Percentiles rank a stretch among this genome's conserved stretches.
Evolutionary conservation across 768 basidiomycete genomes (phyloP).

Genomic region (Russula ochroleuca): DNA sequence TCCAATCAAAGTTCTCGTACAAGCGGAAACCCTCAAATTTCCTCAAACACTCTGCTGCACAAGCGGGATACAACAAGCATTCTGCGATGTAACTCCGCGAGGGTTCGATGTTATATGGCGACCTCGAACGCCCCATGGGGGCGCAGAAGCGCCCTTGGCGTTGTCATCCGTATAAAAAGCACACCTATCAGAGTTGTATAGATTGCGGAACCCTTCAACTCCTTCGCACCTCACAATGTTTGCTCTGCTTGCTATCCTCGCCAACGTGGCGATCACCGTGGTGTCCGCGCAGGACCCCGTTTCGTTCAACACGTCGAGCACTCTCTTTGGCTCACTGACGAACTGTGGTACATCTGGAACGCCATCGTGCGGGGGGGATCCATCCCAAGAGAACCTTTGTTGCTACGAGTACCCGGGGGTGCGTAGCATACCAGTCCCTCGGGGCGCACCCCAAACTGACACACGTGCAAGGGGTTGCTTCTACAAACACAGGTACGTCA

Average conservation of each 20-base stretch:
- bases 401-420: slow-evolving; percentile 68
- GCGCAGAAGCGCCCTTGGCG: background rate
- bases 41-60: background rate
- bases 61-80: background rate
- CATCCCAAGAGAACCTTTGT: slow-evolving; percentile 44
- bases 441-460: background rate
- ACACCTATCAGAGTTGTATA: background rate
- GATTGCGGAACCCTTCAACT: background rate
- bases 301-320: slow-evolving; percentile 22
- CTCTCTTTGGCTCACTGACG: slow-evolving; percentile 36
- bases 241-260: slow-evolving; percentile 17
- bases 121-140: background rate
- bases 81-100: background rate
- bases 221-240: slow-evolving; percentile 26
- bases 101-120: background rate
- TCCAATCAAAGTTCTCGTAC: background rate
- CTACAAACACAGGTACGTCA: slow-evolving; percentile 49
- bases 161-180: slow-evolving; percentile 1
- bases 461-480: slow-evolving; percentile 48
- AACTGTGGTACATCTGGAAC: slow-evolving; percentile 50
- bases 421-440: slow-evolving; percentile 28
- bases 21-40: too few species aligned
- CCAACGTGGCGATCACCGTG: background rate
- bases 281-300: slow-evolving; percentile 18
- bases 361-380: slow-evolving; percentile 50